Evolutionary conservation across 2,329 filamentous ascomycete genomes (phyloP).

Genomic region (Fusarium sp.): DNA sequence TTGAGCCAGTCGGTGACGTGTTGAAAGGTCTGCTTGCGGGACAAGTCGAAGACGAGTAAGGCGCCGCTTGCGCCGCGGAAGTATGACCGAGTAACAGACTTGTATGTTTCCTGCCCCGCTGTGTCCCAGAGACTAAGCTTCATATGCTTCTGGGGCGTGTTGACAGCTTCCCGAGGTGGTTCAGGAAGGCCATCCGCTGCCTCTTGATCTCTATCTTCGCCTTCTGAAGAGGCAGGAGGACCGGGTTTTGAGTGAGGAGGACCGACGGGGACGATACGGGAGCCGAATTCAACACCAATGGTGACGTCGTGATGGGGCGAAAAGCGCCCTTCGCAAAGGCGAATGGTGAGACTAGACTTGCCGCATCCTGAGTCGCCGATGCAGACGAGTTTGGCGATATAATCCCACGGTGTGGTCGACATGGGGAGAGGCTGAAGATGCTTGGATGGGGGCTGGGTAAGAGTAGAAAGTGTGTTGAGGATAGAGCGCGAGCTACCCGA

Average conservation of each 20-base stretch:
- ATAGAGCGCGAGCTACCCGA: slow-evolving; percentile 10
- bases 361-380: slow-evolving; percentile 97
- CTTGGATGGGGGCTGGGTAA: slow-evolving; percentile 6
- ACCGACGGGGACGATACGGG: slow-evolving; percentile 89
- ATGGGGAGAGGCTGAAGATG: slow-evolving; percentile 52
- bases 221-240: slow-evolving; percentile 40
- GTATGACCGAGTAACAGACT: slow-evolving; percentile 93
- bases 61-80: slow-evolving; percentile 80
- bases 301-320: slow-evolving; percentile 95
- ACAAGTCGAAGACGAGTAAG: slow-evolving; percentile 95
- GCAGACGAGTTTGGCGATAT: slow-evolving; percentile 98
- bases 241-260: slow-evolving; percentile 74
- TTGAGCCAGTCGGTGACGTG: slow-evolving; percentile 94
- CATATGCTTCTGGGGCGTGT: slow-evolving; percentile 77
- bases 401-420: slow-evolving; percentile 86
- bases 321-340: slow-evolving; percentile 96
- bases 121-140: slow-evolving; percentile 96
- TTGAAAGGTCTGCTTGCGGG: slow-evolving; percentile 83
- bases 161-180: slow-evolving; percentile 58
- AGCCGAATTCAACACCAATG: slow-evolving; percentile 96
- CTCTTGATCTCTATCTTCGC: slow-evolving; percentile 23
- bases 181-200: slow-evolving; percentile 61
- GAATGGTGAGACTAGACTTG: slow-evolving; percentile 93
- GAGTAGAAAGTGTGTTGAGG: slow-evolving; percentile 10
- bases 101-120: slow-evolving; percentile 96